phyloP scores from a whole-genome alignment of 2,329 filamentous ascomycete species.

The Epichloe uncinata region DNA sequence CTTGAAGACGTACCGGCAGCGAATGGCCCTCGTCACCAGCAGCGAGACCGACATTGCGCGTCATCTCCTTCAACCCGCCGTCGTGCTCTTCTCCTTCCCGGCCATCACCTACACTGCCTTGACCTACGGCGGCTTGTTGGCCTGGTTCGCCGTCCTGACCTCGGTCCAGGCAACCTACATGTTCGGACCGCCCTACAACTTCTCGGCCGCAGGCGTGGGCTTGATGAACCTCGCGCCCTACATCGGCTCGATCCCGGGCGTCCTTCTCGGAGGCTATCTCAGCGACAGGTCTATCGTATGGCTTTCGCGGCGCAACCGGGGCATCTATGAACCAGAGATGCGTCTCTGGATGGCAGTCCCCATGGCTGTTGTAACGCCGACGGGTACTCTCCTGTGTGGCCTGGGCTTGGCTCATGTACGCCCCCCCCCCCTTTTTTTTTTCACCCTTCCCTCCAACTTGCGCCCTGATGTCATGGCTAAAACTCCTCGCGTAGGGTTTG shows the following conservation, averaged over 20 bases:
- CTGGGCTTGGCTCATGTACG: slow-evolving; percentile 19
- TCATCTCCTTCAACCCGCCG: slow-evolving; percentile 7
- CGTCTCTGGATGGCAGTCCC: slow-evolving; percentile 19
- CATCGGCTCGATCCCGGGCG: slow-evolving; percentile 24
- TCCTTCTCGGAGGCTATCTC: slow-evolving; percentile 22
- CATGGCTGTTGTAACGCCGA: slow-evolving; percentile 16
- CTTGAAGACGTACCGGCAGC: slow-evolving; percentile 9
- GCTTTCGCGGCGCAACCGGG: slow-evolving; percentile 22
- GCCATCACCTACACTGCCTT: slow-evolving; percentile 25
- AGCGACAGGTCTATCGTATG: slow-evolving; percentile 24
- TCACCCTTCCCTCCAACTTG: background rate
- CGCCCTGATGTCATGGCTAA: background rate
- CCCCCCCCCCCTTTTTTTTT: background rate
- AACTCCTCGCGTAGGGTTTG: slow-evolving; percentile 13
- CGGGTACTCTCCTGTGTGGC: slow-evolving; percentile 24
- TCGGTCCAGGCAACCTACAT: slow-evolving; percentile 11
- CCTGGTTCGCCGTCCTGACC: slow-evolving; percentile 19
- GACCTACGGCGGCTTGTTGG: slow-evolving; percentile 25
- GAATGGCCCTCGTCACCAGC: slow-evolving; percentile 11
- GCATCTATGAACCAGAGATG: slow-evolving; percentile 30
- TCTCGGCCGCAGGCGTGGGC: slow-evolving; percentile 12
- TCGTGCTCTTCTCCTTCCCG: slow-evolving; percentile 12
- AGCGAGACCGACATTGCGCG: slow-evolving; percentile 6
- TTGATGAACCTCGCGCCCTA: slow-evolving; percentile 17
- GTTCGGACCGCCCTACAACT: slow-evolving; percentile 18